Evolutionary conservation across 257 asterid species (phyloP), one percentile per base, ranked within the genome.

Genomic region (Solanum medicagineum): DNA sequence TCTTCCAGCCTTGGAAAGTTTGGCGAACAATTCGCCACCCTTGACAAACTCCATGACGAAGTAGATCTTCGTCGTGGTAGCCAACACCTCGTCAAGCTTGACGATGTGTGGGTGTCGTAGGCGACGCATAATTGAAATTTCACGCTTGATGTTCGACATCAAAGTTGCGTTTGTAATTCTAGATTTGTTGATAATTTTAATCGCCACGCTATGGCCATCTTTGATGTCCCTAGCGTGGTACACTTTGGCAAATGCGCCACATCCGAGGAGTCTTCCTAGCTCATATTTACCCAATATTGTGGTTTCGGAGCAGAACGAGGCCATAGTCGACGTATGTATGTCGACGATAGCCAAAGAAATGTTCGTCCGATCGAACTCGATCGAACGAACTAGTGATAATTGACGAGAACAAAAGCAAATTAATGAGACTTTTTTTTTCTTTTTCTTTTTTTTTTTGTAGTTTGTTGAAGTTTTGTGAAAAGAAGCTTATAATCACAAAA

Each of bases 181-280:
- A 55, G 90, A 88, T 88, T 95, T 95, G 87, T 87, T 91, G 36
- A 95, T 86, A 20, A 95, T 89, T 66, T 95, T 94, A 1, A 95
- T 84, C 2, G 98, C 98, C 6, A 94, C 97, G 86, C 98, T 95
- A 19, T 88, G 95, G 13, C 98, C 97, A 77, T 91, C 92, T 29
- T 79, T 82, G 19, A 93, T 71, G 19, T 93, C 92, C 20, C 98
- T 88, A 15, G 97, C 99, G 56, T 94, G 96, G 87, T 93, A 95
- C 16, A 95, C 99, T 56, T 95, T 95, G 11, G 98, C 98, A 29
- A 94, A 95, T 5, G 97, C 99, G 53, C 98, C 99, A 86, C 98
- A 93, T 24, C 99, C 99, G 1, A 95, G 90, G 56, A 95, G 95
- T 86, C 89, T 91, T 0, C 99, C 98, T 49, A 94, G 3, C 86